phyloP scores from a whole-genome alignment of 2,329 filamentous ascomycete species.

The Scedosporium minutisporum region DNA sequence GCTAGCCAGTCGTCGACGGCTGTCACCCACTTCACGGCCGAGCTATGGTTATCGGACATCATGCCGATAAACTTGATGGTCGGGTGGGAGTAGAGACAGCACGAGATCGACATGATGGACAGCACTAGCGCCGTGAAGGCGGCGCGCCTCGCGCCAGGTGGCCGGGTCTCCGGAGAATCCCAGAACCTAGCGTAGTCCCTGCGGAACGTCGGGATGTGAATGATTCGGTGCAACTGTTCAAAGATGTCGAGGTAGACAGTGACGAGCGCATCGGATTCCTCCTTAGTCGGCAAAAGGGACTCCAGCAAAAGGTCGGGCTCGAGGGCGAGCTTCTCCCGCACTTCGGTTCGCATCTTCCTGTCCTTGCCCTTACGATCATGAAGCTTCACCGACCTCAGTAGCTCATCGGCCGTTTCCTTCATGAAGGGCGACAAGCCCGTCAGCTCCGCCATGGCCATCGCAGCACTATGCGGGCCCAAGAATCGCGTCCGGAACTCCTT shows the following conservation, averaged over 20 bases:
- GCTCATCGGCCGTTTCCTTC: constrained; percentile 53
- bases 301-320: constrained; percentile 41
- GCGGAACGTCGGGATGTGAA: constrained; percentile 50
- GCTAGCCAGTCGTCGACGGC: constrained; percentile 45
- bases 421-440: constrained; percentile 50
- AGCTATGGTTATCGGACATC: constrained; percentile 45
- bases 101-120: constrained; percentile 49
- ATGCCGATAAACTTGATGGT: constrained; percentile 46
- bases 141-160: constrained; percentile 28
- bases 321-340: constrained; percentile 39
- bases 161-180: constrained; percentile 25
- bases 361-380: constrained; percentile 45
- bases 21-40: constrained; percentile 46
- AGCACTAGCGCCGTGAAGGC: constrained; percentile 50
- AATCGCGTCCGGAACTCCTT: constrained; percentile 52
- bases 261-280: constrained; percentile 39
- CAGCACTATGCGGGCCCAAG: constrained; percentile 51
- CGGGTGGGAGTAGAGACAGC: constrained; percentile 43
- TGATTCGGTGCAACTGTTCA: constrained; percentile 45
- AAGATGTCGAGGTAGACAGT: constrained; percentile 44
- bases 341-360: constrained; percentile 40
- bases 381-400: constrained; percentile 48
- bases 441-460: constrained; percentile 49
- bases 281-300: constrained; percentile 35
- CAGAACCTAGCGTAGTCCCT: constrained; percentile 47